These are phyloP conservation scores for Salix koriyanagi DNA, from an alignment of 345 rosid genomes.

Conservation along the genomic window DNA sequence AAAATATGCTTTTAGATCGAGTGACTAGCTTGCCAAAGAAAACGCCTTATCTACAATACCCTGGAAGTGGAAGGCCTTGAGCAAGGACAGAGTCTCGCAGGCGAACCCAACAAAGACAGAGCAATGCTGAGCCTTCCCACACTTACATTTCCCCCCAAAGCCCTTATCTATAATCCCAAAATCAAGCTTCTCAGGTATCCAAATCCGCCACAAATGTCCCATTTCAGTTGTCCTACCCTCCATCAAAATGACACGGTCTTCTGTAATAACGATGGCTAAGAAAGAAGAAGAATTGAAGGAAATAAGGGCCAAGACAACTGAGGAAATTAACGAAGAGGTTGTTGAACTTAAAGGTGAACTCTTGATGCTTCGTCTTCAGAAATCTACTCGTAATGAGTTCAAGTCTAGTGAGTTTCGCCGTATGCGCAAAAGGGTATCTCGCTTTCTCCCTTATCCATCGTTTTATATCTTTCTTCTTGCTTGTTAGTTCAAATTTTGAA, in stretches of 20 bases:
- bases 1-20: neutral
- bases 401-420: slow-evolving; percentile 82
- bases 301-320: slow-evolving; percentile 62
- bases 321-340: slow-evolving; percentile 77
- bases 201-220: slow-evolving; percentile 39
- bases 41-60: neutral
- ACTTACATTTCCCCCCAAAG: slow-evolving; percentile 33
- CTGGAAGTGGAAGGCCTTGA: neutral
- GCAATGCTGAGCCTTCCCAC: slow-evolving; percentile 55
- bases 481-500: neutral
- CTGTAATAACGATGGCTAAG: slow-evolving; percentile 78
- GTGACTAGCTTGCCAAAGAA: neutral
- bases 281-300: slow-evolving; percentile 72
- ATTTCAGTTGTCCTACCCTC: slow-evolving; percentile 14
- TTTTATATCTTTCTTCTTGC: neutral
- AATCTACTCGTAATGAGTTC: slow-evolving; percentile 80
- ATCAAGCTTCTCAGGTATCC: slow-evolving; percentile 50
- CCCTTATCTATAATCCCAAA: slow-evolving; percentile 25
- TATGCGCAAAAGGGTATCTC: slow-evolving; percentile 72
- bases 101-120: neutral
- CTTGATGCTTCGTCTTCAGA: slow-evolving; percentile 83
- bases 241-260: slow-evolving; percentile 8
- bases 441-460: slow-evolving; percentile 9
- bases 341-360: slow-evolving; percentile 91
- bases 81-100: neutral